Base-by-base conservation (phyloP, 441 rosid species). In the Omphalea diandra region DNA sequence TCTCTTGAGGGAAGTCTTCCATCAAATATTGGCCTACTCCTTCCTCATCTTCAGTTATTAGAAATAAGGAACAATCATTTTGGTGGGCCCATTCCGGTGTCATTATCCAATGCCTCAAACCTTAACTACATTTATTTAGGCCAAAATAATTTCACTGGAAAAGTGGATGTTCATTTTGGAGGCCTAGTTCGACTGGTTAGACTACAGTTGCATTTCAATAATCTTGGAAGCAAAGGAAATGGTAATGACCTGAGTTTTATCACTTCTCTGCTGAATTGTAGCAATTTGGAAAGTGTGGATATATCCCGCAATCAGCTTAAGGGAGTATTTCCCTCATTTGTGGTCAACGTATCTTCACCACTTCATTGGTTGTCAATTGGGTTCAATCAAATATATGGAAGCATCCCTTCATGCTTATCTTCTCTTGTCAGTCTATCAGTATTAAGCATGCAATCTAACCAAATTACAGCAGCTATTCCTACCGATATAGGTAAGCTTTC, bases 81-180 rank as follows among this genome's bases (percentile, higher is more conserved):
- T 44, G 31, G 14, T 69, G 72, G 72, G 12, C 8, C 55, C 3
- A 20, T 69, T 29, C 72, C 72, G 11, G 35, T 20, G 18, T 68
- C 80, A 31, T 20, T 79, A 11, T 69, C 79, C 12, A 74, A 76
- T 46, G 71, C 67, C 33, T 31, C 81, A 0, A 66, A 69, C 4
- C 26, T 79, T 15, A n/a, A 14, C 2, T 0, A 0, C 0, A 0
- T 79, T 5, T 36, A 38, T 67, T 8, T 56, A 12, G 22, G 41
- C 26, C 0, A 7, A 2, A 62, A 31, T 54, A 54, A 3, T 0
- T 31, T 59, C 70, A 50, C 40, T 0, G 80, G 77, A 47, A 36
- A 47, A 62, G 56, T 79, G 22, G 50, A 66, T 18, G 17, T 73
- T 14, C 18, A 66, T 58, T 73, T 73, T 58, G 71, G 71, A 56